phyloP scores from a whole-genome alignment of 164 flowering plant genomes.

The Aristolochia fimbriata region DNA sequence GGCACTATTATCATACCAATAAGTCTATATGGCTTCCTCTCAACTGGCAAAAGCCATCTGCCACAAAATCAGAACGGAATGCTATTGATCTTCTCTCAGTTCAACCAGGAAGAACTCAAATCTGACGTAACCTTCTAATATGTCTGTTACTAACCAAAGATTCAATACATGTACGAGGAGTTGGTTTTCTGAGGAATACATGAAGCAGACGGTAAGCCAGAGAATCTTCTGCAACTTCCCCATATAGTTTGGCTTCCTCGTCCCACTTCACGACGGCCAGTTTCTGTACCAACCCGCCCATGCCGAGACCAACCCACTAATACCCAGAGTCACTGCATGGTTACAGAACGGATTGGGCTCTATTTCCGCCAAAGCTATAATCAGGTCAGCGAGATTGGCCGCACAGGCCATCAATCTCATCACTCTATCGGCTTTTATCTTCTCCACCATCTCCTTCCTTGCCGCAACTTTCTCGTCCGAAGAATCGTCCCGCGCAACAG shows the following conservation, averaged over 20 bases:
- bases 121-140: too few species aligned
- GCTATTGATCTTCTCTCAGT: too few species aligned
- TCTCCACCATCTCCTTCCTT: slow-evolving; percentile 17
- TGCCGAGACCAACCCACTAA: slow-evolving; percentile 91
- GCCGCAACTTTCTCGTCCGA: slow-evolving; percentile 21
- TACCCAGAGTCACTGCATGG: slow-evolving; percentile 80
- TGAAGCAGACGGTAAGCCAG: slow-evolving; percentile 37
- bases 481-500: slow-evolving; percentile 1
- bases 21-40: too few species aligned
- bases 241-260: slow-evolving; percentile 25
- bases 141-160: too few species aligned
- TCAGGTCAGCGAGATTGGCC: slow-evolving; percentile 78
- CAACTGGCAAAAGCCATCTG: too few species aligned
- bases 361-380: slow-evolving; percentile 80
- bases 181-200: slow-evolving; percentile 40
- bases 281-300: slow-evolving; percentile 99
- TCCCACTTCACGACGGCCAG: slow-evolving; percentile 49
- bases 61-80: too few species aligned
- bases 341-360: slow-evolving; percentile 89
- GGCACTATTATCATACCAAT: too few species aligned
- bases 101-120: too few species aligned
- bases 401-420: slow-evolving; percentile 91
- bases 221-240: slow-evolving; percentile 14
- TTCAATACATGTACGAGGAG: too few species aligned
- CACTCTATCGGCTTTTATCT: slow-evolving; percentile 59